These are phyloP conservation scores for Puccinia triticina DNA, from an alignment of 1,284 basidiomycete species.

Conservation along the genomic window DNA sequence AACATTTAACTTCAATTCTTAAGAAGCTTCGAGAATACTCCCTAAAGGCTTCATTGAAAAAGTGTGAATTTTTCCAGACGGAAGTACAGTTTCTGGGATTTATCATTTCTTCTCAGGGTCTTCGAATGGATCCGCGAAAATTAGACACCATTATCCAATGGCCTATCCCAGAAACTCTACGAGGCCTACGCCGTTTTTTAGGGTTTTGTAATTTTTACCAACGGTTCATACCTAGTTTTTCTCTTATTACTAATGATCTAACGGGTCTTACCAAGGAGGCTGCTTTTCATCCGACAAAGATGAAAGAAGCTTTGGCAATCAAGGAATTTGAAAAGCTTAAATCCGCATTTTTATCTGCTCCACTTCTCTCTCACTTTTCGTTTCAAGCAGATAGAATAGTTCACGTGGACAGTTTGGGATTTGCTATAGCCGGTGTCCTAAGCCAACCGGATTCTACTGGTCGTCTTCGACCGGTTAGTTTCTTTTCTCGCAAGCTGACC, in stretches of 20 bases:
- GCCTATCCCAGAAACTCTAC: slow-evolving; percentile 4
- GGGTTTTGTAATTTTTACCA: slow-evolving; percentile 41
- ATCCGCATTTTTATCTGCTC: neutral
- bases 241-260: neutral
- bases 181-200: slow-evolving; percentile 7
- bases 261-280: neutral
- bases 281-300: neutral
- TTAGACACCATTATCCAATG: slow-evolving; percentile 28
- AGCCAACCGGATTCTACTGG: slow-evolving; percentile 9
- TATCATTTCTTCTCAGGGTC: neutral
- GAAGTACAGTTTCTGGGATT: slow-evolving; percentile 47
- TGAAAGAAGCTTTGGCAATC: neutral
- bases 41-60: neutral
- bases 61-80: slow-evolving; percentile 47
- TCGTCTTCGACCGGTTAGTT: neutral
- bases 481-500: slow-evolving; percentile 39
- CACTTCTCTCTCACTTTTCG: slow-evolving; percentile 16
- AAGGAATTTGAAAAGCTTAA: neutral
- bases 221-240: slow-evolving; percentile 28
- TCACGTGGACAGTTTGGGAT: slow-evolving; percentile 30
- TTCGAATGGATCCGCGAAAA: slow-evolving; percentile 23
- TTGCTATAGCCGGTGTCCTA: slow-evolving; percentile 3
- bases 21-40: neutral
- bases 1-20: neutral
- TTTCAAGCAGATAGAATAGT: neutral